phyloP scores from a whole-genome alignment of 129 eudicot genomes.

The Sambucus nigra region DNA sequence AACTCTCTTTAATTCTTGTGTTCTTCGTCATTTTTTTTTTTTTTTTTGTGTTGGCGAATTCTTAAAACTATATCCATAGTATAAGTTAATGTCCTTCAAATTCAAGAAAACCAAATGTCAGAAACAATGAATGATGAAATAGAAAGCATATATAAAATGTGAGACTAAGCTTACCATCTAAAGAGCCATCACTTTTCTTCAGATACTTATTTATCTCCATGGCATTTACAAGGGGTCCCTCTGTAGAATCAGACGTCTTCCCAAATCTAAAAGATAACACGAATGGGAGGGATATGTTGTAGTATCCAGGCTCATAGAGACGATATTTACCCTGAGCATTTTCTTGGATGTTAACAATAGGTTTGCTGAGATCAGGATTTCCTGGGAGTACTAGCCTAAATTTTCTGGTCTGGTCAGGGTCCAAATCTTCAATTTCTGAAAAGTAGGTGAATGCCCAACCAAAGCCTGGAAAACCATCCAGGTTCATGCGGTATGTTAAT shows the following conservation, averaged over 20 bases:
- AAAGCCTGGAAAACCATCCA: slow-evolving; percentile 87
- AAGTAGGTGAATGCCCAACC: slow-evolving; percentile 96
- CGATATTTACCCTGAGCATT: slow-evolving; percentile 79
- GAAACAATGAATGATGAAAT: too few relatives aligned
- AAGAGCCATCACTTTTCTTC: slow-evolving; percentile 57
- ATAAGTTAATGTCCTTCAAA: neutral
- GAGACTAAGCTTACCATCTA: slow-evolving; percentile 48
- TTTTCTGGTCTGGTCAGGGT: slow-evolving; percentile 38
- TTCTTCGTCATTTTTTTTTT: neutral
- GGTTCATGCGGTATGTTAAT: slow-evolving; percentile 76
- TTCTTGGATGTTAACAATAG: slow-evolving; percentile 75
- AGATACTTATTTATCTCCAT: slow-evolving; percentile 85
- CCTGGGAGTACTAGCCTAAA: slow-evolving; percentile 67
- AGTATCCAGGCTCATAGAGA: slow-evolving; percentile 75
- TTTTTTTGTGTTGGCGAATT: neutral
- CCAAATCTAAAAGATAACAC: slow-evolving; percentile 72
- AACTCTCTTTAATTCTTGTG: neutral
- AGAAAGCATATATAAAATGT: neutral
- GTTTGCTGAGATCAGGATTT: slow-evolving; percentile 49
- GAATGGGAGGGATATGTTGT: slow-evolving; percentile 69
- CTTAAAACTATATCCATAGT: neutral
- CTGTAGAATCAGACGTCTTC: slow-evolving; percentile 67
- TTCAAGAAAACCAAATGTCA: neutral
- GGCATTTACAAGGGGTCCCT: slow-evolving; percentile 92
- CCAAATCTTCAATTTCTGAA: slow-evolving; percentile 81